Evolutionary conservation across 179 eudicot species (phyloP).

Genomic region (Beta macrorhiza): DNA sequence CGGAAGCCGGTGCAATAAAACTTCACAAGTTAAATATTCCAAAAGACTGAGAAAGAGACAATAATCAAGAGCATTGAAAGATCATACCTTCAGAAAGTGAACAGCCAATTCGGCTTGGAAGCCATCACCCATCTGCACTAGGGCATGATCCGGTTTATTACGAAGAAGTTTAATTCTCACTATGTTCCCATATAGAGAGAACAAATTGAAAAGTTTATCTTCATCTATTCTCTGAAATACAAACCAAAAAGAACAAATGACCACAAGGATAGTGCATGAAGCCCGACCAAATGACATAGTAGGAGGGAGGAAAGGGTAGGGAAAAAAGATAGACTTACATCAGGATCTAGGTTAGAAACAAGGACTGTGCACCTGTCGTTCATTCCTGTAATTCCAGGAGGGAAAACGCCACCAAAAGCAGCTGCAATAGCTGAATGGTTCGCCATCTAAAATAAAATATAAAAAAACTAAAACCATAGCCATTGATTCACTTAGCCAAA

Average conservation of each 20-base stretch:
- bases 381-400: conserved; percentile 86
- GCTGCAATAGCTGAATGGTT: conserved; percentile 76
- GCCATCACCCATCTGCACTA: conserved; percentile 93
- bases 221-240: conserved; percentile 71
- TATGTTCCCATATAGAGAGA: conserved; percentile 89
- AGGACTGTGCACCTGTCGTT: conserved; percentile 89
- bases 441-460: conserved; percentile 51
- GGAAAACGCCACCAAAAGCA: conserved; percentile 86
- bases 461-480: neutral
- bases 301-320: neutral
- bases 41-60: neutral
- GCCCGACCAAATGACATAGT: neutral
- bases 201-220: conserved; percentile 84
- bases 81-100: conserved; percentile 76
- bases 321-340: conserved; percentile 43
- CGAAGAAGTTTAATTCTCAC: conserved; percentile 86
- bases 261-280: neutral
- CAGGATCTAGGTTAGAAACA: conserved; percentile 77
- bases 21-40: neutral
- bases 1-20: too few species aligned
- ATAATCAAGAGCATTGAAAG: neutral
- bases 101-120: conserved; percentile 96
- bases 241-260: neutral
- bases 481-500: neutral
- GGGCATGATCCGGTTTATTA: conserved; percentile 89